Base-by-base conservation (phyloP, 2,329 filamentous ascomycete species). In the Diaporthe destruens region DNA sequence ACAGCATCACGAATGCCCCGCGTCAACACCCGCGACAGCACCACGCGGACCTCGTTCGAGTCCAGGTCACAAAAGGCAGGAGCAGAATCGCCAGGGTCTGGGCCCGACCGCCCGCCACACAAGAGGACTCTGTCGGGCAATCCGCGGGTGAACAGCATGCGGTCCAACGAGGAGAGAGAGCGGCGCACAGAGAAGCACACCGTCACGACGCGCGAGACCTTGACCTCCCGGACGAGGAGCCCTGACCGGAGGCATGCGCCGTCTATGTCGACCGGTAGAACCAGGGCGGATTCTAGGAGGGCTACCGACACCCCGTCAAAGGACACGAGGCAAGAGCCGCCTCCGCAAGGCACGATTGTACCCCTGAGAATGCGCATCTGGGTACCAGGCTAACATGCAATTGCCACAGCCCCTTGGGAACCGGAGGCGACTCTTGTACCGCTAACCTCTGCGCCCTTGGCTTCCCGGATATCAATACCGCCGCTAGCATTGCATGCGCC, bases 401-500 rank as follows among this genome's bases (percentile, higher is more conserved):
- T 72, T 9, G 63, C 25, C 54, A 73, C 77, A 86, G 85, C 82
- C 75, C 83, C 85, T 78, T 98, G 96, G 96, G 91, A 90, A 71
- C 96, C 96, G 0, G 89, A 94, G 79, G 96, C 91, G 11, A 92
- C 89, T 0, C 84, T 98, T 29, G 85, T 95, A 47, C 86, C 89
- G 7, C 90, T 90, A 76, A 90, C 90, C 0, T 87, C 89, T 34
- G 90, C 90, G 25, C 96, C 96, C 2, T 85, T 97, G 61, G 94
- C 94, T 2, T 91, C 85, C 49, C 82, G 84, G 74, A 81, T 86
- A 54, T 85, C 84, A 29, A 82, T 86, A 65, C 87, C 92, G 53
- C 93, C 93, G 2, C 86, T 96, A 47, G 94, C 95, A 16, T 92
- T 92, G 4, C 86, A 91, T 74, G 90, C 93, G 39, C 95, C 95